These are phyloP conservation scores for Ophiosphaerella herpotricha DNA, from an alignment of 2,329 filamentous ascomycete genomes.

Conservation along the genomic window DNA sequence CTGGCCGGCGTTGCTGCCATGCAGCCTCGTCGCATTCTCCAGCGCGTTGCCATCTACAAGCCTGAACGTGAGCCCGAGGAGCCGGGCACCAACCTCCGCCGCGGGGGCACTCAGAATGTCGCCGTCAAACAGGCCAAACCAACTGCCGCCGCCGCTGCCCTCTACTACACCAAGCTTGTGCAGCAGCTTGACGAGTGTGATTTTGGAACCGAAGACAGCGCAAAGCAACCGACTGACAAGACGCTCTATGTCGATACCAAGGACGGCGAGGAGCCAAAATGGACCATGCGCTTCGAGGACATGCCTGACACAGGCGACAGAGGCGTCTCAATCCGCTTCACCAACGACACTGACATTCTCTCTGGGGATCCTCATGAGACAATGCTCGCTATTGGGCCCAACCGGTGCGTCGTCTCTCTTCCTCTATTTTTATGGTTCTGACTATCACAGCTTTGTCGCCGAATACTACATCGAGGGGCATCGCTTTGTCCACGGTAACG, in stretches of 20 bases:
- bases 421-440: conserved; percentile 14
- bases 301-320: conserved; percentile 56
- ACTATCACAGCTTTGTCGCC: conserved; percentile 56
- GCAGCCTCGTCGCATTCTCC: conserved; percentile 60
- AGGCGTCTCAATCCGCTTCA: conserved; percentile 58
- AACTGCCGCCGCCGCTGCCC: conserved; percentile 49
- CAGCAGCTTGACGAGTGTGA: conserved; percentile 46
- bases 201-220: conserved; percentile 29
- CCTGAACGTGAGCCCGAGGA: conserved; percentile 55
- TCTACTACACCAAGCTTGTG: conserved; percentile 61
- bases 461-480: conserved; percentile 63
- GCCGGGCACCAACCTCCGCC: conserved; percentile 41
- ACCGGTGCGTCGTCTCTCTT: conserved; percentile 50
- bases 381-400: conserved; percentile 57
- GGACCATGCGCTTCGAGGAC: conserved; percentile 48
- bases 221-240: conserved; percentile 9
- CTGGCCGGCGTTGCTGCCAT: conserved; percentile 65
- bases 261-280: conserved; percentile 34
- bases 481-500: conserved; percentile 62
- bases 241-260: conserved; percentile 27
- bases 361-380: conserved; percentile 56
- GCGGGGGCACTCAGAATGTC: conserved; percentile 46
- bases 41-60: conserved; percentile 64
- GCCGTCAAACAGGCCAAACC: conserved; percentile 36
- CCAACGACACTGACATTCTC: conserved; percentile 54